phyloP scores from a whole-genome alignment of 2,329 filamentous ascomycete genomes.

The Ustulina deusta region DNA sequence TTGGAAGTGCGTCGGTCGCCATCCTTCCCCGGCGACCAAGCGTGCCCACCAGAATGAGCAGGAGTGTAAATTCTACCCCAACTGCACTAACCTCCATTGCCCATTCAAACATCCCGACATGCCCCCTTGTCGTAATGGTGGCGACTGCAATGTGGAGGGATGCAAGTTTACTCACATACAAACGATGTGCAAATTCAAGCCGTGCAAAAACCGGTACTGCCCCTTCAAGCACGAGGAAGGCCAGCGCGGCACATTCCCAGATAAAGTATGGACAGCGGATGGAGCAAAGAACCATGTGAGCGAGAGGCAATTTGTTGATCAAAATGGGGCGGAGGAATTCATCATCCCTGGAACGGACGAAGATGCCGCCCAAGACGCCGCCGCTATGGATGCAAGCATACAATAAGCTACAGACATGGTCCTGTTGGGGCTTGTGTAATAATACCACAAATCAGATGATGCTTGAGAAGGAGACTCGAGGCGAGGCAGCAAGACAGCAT shows the following conservation, averaged over 20 bases:
- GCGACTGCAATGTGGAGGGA: constrained; percentile 81
- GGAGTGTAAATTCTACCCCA: constrained; percentile 91
- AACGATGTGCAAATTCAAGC: constrained; percentile 88
- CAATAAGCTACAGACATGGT: constrained; percentile 25
- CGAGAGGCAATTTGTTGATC: constrained; percentile 87
- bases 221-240: constrained; percentile 91
- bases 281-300: constrained; percentile 77
- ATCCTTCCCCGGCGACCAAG: constrained; percentile 89
- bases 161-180: constrained; percentile 93
- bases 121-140: constrained; percentile 90
- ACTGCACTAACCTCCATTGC: constrained; percentile 89
- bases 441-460: background rate
- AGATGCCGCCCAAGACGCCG: constrained; percentile 49
- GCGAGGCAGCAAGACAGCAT: constrained; percentile 4
- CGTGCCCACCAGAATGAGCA: constrained; percentile 82
- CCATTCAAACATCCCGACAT: constrained; percentile 89
- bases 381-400: constrained; percentile 40
- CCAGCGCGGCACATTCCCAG: constrained; percentile 84
- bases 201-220: constrained; percentile 90
- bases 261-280: constrained; percentile 90
- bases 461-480: background rate
- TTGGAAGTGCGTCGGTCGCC: constrained; percentile 89
- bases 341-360: constrained; percentile 70
- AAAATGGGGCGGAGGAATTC: constrained; percentile 75
- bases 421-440: background rate